phyloP scores from a whole-genome alignment of 129 eudicot species.

The Chrysanthemum makinoi region DNA sequence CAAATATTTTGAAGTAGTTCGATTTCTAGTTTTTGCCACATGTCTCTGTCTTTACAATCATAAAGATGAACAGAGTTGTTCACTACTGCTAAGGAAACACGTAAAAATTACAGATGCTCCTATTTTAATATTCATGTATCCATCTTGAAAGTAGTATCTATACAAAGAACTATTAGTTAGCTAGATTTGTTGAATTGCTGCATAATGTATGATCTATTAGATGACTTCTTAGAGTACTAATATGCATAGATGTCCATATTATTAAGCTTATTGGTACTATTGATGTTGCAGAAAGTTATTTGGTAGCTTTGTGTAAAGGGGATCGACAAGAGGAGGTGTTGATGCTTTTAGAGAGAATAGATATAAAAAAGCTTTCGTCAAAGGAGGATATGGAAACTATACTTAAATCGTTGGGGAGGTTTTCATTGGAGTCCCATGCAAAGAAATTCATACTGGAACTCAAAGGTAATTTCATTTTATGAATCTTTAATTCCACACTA shows the following conservation, averaged over 20 bases:
- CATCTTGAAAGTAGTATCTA: too few relatives aligned
- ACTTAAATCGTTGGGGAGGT: slow-evolving; percentile 69
- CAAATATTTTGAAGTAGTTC: too few relatives aligned
- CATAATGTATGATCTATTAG: background rate
- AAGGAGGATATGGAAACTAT: slow-evolving; percentile 38
- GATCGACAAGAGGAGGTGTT: slow-evolving; percentile 57
- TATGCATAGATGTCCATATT: slow-evolving; percentile 1
- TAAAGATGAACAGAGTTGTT: too few relatives aligned
- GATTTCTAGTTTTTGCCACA: too few relatives aligned
- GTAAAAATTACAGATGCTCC: too few relatives aligned
- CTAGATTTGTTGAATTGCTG: background rate
- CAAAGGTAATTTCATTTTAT: slow-evolving; percentile 42
- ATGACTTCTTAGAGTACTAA: background rate
- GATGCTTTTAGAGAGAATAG: slow-evolving; percentile 57
- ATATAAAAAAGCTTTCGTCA: slow-evolving; percentile 61
- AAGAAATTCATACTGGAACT: slow-evolving; percentile 53
- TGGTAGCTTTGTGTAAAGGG: slow-evolving; percentile 70
- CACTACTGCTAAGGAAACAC: too few relatives aligned
- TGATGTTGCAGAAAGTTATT: slow-evolving; percentile 55
- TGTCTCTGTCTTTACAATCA: too few relatives aligned
- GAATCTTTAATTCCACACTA: background rate
- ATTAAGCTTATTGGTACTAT: slow-evolving; percentile 16
- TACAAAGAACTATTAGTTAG: background rate
- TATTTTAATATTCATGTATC: too few relatives aligned
- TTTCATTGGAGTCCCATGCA: slow-evolving; percentile 52